A percentile compares a stretch with the other conserved stretches of the same genome.
These are phyloP conservation scores for Fomitopsis pinicola DNA, from an alignment of 1,284 basidiomycete species.

Conservation along the genomic window DNA sequence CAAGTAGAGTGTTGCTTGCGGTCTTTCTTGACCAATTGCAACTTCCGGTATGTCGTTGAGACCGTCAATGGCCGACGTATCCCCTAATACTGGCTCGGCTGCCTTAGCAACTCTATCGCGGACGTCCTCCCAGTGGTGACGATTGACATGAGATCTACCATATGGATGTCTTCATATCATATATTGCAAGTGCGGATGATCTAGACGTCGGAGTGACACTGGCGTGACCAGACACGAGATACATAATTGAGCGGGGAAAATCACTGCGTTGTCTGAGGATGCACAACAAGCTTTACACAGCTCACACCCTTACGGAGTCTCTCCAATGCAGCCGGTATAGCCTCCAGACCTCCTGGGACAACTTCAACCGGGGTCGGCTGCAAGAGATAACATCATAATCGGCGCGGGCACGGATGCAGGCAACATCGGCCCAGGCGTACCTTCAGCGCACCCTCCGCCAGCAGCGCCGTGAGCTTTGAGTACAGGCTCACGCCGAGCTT, in stretches of 20 bases:
- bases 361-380: slow-evolving; percentile 33
- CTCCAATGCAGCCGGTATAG: slow-evolving; percentile 39
- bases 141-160: too few relatives aligned
- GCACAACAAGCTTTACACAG: slow-evolving; percentile 44
- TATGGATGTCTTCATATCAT: too few relatives aligned
- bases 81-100: too few relatives aligned
- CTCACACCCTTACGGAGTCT: slow-evolving; percentile 39
- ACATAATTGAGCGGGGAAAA: too few relatives aligned
- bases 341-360: slow-evolving; percentile 40
- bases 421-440: neutral
- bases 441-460: slow-evolving; percentile 12
- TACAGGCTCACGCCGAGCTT: slow-evolving; percentile 4
- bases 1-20: slow-evolving; percentile 13
- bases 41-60: too few relatives aligned
- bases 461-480: slow-evolving; percentile 3
- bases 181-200: too few relatives aligned
- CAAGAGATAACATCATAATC: neutral
- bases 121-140: too few relatives aligned
- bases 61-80: too few relatives aligned
- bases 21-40: too few relatives aligned
- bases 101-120: too few relatives aligned
- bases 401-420: neutral
- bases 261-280: slow-evolving; percentile 33
- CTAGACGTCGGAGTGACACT: too few relatives aligned
- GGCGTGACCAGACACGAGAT: too few relatives aligned